Base-by-base conservation (phyloP, 2,329 filamentous ascomycete species). In the Talaromyces rugulosus region DNA sequence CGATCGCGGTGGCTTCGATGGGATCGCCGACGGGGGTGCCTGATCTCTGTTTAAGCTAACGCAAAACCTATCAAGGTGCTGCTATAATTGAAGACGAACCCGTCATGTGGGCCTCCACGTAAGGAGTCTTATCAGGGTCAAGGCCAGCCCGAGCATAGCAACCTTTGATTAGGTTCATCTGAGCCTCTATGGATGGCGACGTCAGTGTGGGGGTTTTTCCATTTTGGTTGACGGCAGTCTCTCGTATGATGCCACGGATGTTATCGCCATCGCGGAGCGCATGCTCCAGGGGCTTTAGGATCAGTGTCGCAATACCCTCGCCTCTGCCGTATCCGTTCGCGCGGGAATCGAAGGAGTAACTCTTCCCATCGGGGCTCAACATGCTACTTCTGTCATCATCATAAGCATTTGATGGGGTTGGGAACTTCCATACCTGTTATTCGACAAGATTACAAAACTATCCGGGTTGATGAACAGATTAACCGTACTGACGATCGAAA, bases 1-100 rank as follows among this genome's bases (percentile, higher is more conserved):
- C 70, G 36, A 85, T 78, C 3, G 81, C 82, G 9, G 71, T 74
- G 0, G 80, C 80, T 64, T 86, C 84, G n/a, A 82, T 79, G 0
- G 83, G 83, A 63, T 87, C 84, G 2, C 84, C 85, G 1, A 80
- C 79, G 36, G 75, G 75, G 23, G 84, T 87, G 11, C 36, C 36
- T 40, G 36, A 40, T 40, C 16, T 40, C 36, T 40, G 36, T 40
- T 40, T 40, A 40, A 40, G 36, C 36, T 40, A 40, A 40, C 16
- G 30, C 30, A 14, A 40, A 40, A 40, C 36, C 36, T 40, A 3
- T 11, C 16, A 40, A n/a, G 16, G 36, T 40, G 8, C 36, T 40
- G 36, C 36, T 40, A 40, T 40, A n/a, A 40, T 40, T 40, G 36
- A n/a, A 40, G 36, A 40, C 36, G 16, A 40, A 1, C 70, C 71